Conservation (phyloP, 192 early-diverging fungal genomes). For the Backusella liffmaniae region DNA sequence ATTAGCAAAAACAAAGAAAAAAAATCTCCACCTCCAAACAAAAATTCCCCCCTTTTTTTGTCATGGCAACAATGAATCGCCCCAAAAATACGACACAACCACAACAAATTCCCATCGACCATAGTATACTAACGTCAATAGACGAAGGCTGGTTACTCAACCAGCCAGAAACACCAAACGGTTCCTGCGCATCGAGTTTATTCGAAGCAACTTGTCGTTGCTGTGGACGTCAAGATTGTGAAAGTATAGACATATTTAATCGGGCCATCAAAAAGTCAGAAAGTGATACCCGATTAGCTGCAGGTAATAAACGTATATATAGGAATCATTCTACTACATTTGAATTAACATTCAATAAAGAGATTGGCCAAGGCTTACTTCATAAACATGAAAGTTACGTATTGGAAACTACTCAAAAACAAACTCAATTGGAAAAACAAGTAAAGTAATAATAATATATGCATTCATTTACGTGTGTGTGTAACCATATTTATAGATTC, state of each 20-base stretch:
- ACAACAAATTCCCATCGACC: neutral
- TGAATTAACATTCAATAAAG: conserved; percentile 17
- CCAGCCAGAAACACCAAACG: neutral
- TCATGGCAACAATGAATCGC: neutral
- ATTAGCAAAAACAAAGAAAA: neutral
- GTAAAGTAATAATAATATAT: conserved; percentile 10
- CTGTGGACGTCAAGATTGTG: conserved; percentile 17
- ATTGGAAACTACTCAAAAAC: conserved; percentile 27
- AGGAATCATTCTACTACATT: too few species aligned
- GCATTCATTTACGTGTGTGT: neutral
- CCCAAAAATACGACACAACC: neutral
- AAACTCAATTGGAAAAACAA: conserved; percentile 32
- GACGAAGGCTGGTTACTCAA: conserved; percentile 4
- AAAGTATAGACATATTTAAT: conserved; percentile 9
- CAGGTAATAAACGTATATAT: conserved; percentile 27
- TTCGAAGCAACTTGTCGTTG: conserved; percentile 16
- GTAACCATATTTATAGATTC: conserved; percentile 23
- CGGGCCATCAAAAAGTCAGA: conserved; percentile 32
- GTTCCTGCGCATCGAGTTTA: neutral
- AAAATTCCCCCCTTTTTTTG: neutral
- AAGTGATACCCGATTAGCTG: conserved; percentile 39
- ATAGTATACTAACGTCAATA: neutral
- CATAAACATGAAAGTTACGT: conserved; percentile 38
- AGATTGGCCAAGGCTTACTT: conserved; percentile 45
- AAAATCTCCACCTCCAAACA: neutral